phyloP scores from a whole-genome alignment of 1,284 basidiomycete species.

The Trametes hirsuta region DNA sequence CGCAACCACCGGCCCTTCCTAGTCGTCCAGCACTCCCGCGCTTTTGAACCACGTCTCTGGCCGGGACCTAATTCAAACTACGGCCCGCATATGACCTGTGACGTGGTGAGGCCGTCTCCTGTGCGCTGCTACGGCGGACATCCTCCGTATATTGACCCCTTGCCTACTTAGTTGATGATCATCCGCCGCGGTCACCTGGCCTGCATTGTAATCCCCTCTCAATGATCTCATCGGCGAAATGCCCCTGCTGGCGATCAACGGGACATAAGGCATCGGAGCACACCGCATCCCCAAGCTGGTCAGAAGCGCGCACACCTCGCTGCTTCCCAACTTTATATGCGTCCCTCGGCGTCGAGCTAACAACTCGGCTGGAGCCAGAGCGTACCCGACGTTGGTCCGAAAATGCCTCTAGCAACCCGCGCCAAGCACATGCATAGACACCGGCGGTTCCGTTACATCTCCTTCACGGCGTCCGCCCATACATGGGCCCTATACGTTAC shows the following conservation, averaged over 20 bases:
- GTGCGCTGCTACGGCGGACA: neutral
- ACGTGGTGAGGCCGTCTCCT: neutral
- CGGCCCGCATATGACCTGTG: neutral
- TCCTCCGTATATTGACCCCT: neutral
- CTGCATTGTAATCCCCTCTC: neutral
- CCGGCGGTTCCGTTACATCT: neutral
- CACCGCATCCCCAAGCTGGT: neutral
- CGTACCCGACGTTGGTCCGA: conserved; percentile 18
- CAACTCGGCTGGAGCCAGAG: neutral
- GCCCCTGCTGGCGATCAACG: neutral
- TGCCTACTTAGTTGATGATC: neutral
- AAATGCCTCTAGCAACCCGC: neutral
- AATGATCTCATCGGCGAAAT: conserved; percentile 13
- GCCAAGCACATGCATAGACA: conserved; percentile 7
- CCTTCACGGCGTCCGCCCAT: neutral
- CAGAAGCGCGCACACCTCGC: neutral
- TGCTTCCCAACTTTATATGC: neutral
- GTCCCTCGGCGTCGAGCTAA: neutral
- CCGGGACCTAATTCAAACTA: neutral
- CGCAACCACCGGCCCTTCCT: too few species aligned
- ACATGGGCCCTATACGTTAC: neutral
- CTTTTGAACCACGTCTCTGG: too few species aligned
- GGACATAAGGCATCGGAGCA: conserved; percentile 2
- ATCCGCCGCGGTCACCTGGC: conserved; percentile 11
- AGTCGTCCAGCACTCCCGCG: too few species aligned